Conservation (phyloP, 202 grass and related monocot species). For the Carex sylvatica region DNA sequence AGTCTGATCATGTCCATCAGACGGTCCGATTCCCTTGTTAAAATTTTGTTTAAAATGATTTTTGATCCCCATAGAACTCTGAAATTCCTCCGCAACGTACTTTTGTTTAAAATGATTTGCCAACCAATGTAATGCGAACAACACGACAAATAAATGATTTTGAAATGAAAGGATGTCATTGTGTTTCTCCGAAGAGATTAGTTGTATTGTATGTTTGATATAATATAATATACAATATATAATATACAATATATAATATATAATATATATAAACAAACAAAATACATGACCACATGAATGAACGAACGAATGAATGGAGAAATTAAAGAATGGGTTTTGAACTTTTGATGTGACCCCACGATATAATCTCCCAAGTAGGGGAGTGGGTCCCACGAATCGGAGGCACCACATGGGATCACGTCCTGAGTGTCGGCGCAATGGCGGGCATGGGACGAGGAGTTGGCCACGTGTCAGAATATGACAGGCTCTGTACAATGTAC, state of each 20-base stretch:
- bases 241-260: too few relatives aligned
- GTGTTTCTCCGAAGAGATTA: too few relatives aligned
- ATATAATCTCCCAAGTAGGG: background rate
- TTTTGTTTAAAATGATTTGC: background rate
- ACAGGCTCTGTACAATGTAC: background rate
- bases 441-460: constrained; percentile 1
- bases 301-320: background rate
- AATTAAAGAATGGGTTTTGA: background rate
- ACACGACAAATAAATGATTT: too few relatives aligned
- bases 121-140: too few relatives aligned
- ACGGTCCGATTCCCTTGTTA: too few relatives aligned
- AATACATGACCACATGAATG: too few relatives aligned
- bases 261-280: too few relatives aligned
- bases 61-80: background rate
- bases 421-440: constrained; percentile 28
- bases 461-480: background rate
- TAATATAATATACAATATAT: too few relatives aligned
- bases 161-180: too few relatives aligned
- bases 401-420: constrained; percentile 25
- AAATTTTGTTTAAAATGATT: too few relatives aligned
- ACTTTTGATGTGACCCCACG: constrained; percentile 14
- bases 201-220: too few relatives aligned
- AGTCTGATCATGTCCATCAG: too few relatives aligned
- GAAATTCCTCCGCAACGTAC: background rate
- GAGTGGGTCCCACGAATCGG: background rate